Conservation (phyloP, 2,329 filamentous ascomycete species). For the Hymenoscyphus occultus region DNA sequence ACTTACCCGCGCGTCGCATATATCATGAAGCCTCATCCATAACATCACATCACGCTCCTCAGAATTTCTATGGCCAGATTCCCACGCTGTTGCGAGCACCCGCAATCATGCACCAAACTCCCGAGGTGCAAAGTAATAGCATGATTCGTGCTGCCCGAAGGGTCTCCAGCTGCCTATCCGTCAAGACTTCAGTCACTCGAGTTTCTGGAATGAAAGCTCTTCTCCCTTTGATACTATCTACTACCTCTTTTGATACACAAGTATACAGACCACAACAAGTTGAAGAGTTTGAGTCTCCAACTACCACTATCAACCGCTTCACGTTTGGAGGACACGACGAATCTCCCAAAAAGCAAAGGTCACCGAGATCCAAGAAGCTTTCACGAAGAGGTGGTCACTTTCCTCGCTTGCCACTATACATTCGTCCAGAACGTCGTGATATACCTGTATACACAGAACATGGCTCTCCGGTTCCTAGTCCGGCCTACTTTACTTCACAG, state of each 20-base stretch:
- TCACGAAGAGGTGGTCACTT: constrained; percentile 4
- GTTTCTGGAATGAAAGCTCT: constrained; percentile 32
- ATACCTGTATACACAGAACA: constrained; percentile 18
- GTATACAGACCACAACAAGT: constrained; percentile 7
- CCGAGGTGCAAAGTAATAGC: not conserved
- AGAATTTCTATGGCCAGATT: constrained; percentile 2
- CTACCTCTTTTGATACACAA: constrained; percentile 17
- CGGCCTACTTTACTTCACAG: constrained; percentile 6
- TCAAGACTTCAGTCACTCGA: constrained; percentile 19
- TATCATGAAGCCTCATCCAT: constrained; percentile 5
- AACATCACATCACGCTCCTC: not conserved
- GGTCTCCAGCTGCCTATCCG: constrained; percentile 1
- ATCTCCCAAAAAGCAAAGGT: constrained; percentile 4
- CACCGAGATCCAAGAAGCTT: constrained; percentile 8
- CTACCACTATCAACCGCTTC: constrained; percentile 10
- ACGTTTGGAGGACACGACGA: constrained; percentile 17
- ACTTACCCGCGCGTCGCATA: not conserved
- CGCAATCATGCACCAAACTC: not conserved
- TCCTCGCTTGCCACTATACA: constrained; percentile 12
- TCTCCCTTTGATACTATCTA: constrained; percentile 27
- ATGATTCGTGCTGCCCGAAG: constrained; percentile 1
- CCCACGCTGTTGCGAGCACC: not conserved
- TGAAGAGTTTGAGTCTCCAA: constrained; percentile 7
- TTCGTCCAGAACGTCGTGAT: constrained; percentile 23
- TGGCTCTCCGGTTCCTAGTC: constrained; percentile 9